Conservation (phyloP, 2,329 filamentous ascomycete genomes). For the Metarhizium robertsii region DNA sequence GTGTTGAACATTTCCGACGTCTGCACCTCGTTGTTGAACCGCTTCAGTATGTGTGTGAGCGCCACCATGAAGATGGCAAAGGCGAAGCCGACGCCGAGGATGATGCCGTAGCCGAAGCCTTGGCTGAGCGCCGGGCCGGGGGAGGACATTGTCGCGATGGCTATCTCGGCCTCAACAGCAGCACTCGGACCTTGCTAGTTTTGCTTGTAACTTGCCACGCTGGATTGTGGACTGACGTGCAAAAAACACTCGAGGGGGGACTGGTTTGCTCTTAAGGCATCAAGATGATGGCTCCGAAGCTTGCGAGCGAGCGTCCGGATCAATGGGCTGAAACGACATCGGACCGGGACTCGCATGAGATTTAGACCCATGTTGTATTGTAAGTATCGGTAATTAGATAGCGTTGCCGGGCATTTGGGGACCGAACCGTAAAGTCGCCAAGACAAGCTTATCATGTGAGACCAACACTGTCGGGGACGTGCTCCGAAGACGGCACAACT, state of each 20-base stretch:
- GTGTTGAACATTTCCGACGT: slow-evolving; percentile 92
- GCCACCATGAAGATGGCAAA: slow-evolving; percentile 70
- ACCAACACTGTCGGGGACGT: neutral
- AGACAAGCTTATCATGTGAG: neutral
- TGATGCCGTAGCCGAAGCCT: slow-evolving; percentile 68
- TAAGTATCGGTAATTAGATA: no score
- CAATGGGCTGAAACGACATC: no score
- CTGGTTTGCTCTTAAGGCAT: no score
- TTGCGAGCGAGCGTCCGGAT: no score
- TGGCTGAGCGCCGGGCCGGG: slow-evolving; percentile 36
- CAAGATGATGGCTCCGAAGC: no score
- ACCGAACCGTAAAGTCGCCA: neutral
- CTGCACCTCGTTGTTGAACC: slow-evolving; percentile 59
- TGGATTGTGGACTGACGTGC: no score
- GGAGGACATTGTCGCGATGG: slow-evolving; percentile 6
- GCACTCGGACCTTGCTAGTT: no score
- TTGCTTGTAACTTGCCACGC: no score
- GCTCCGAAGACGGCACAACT: neutral
- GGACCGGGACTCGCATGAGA: no score
- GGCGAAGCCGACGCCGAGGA: slow-evolving; percentile 62
- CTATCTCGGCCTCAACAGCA: no score
- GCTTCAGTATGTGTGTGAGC: slow-evolving; percentile 60
- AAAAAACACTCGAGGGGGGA: no score
- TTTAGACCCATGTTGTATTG: no score
- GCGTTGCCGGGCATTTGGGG: neutral